phyloP scores from a whole-genome alignment of 352 stramenopile genomes.

The Phytophthora cryptogea region DNA sequence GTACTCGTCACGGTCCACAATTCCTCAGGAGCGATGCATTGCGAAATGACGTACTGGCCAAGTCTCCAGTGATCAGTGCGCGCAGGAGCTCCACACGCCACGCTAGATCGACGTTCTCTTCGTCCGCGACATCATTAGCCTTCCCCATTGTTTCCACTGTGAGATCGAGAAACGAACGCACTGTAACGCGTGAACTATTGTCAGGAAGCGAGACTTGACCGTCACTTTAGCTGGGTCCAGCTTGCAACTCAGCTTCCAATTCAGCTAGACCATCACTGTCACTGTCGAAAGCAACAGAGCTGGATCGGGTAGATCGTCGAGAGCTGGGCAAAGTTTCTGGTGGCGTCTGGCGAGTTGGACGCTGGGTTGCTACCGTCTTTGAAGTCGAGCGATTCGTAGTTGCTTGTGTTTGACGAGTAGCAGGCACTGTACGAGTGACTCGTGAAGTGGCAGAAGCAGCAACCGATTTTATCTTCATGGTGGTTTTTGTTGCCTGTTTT shows the following conservation, averaged over 20 bases:
- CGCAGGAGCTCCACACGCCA: conserved; percentile 42
- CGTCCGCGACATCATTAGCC: conserved; percentile 19
- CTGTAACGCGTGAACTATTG: conserved; percentile 22
- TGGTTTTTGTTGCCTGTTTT: conserved; percentile 5
- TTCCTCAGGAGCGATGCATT: background rate
- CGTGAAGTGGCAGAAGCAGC: background rate
- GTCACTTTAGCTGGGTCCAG: conserved; percentile 7
- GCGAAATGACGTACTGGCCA: conserved; percentile 21
- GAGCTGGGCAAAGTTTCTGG: conserved; percentile 10
- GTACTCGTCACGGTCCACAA: background rate
- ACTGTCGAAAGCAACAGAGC: conserved; percentile 36
- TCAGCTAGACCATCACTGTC: conserved; percentile 64
- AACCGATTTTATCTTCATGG: conserved; percentile 6
- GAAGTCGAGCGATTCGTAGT: background rate
- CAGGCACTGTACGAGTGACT: conserved; percentile 4
- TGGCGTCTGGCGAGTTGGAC: conserved; percentile 1
- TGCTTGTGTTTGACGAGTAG: conserved; percentile 6
- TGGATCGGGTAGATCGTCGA: conserved; percentile 30
- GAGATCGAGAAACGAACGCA: conserved; percentile 7
- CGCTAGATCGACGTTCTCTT: conserved; percentile 21
- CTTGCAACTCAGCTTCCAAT: conserved; percentile 38
- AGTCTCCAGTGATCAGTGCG: conserved; percentile 33
- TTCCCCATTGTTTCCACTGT: conserved; percentile 12
- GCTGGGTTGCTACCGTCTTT: background rate
- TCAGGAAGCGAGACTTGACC: background rate